Evolutionary conservation across 2,329 filamentous ascomycete species (phyloP).

Genomic region (Penicillium psychrosexuale): DNA sequence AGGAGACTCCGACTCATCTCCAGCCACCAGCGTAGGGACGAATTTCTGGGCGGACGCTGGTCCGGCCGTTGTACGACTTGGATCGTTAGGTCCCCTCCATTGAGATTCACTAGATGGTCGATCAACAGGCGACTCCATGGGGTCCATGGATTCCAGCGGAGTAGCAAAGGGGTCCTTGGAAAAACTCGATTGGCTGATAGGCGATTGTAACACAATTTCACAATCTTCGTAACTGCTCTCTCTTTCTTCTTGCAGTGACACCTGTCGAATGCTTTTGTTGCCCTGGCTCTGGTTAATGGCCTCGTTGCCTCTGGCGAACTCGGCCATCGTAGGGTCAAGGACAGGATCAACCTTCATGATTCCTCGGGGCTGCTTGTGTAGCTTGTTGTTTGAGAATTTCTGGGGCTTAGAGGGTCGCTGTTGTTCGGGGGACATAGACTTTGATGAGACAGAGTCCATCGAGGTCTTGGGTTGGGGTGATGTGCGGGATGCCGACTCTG

Average conservation of each 20-base stretch:
- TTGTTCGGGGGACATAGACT: slow-evolving; percentile 21
- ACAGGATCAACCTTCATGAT: slow-evolving; percentile 43
- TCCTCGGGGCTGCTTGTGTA: slow-evolving; percentile 65
- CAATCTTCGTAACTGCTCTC: slow-evolving; percentile 22
- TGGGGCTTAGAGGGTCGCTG: slow-evolving; percentile 43
- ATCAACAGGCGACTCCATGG: slow-evolving; percentile 24
- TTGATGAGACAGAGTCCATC: slow-evolving; percentile 41
- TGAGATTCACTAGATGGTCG: slow-evolving; percentile 22
- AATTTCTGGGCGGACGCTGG: slow-evolving; percentile 29
- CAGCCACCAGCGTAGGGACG: slow-evolving; percentile 16
- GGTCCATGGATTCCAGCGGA: slow-evolving; percentile 15
- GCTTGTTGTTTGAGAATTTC: slow-evolving; percentile 59
- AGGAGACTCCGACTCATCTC: slow-evolving; percentile 62
- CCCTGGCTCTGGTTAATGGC: slow-evolving; percentile 14
- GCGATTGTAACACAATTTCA: slow-evolving; percentile 21
- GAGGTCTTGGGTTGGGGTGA: slow-evolving; percentile 47
- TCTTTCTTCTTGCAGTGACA: slow-evolving; percentile 31
- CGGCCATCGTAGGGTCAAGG: slow-evolving; percentile 26
- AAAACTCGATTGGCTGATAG: slow-evolving; percentile 21
- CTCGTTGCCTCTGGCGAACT: slow-evolving; percentile 24
- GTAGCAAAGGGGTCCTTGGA: slow-evolving; percentile 25
- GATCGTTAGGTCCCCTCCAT: slow-evolving; percentile 15
- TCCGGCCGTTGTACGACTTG: slow-evolving; percentile 24
- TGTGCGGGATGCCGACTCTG: slow-evolving; percentile 51
- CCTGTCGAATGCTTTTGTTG: slow-evolving; percentile 35